These are phyloP conservation scores for Nakazawaea molendinolei DNA, from an alignment of 805 yeast genomes.

Conservation along the genomic window DNA sequence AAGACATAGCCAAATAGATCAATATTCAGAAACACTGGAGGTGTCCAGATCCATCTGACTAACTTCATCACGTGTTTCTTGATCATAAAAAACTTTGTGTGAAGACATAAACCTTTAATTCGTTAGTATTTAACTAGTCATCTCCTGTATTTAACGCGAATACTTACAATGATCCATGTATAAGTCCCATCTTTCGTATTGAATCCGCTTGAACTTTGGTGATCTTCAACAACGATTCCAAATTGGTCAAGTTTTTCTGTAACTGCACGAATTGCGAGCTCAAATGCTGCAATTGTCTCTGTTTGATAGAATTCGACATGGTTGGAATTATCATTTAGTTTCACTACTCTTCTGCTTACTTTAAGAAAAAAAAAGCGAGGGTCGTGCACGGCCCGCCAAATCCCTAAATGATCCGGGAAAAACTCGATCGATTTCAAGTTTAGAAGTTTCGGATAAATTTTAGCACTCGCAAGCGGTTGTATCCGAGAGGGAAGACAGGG, in stretches of 20 bases:
- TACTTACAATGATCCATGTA: constrained; percentile 32
- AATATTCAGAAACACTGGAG: no score
- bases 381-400: no score
- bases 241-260: constrained; percentile 33
- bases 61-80: constrained; percentile 5
- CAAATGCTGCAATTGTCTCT: constrained; percentile 28
- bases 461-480: no score
- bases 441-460: no score
- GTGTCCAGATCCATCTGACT: no score
- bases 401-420: no score
- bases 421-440: no score
- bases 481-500: no score
- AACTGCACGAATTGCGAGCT: constrained; percentile 27
- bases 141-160: neutral
- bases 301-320: constrained; percentile 16
- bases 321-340: neutral
- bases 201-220: constrained; percentile 31
- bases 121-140: neutral
- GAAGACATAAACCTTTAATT: constrained; percentile 9
- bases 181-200: constrained; percentile 33
- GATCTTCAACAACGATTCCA: constrained; percentile 30
- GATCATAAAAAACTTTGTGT: constrained; percentile 9
- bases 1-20: no score
- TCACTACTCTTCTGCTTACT: neutral
- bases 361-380: neutral